Conservation (phyloP, 768 basidiomycete species). For the Ramaria sp. region DNA sequence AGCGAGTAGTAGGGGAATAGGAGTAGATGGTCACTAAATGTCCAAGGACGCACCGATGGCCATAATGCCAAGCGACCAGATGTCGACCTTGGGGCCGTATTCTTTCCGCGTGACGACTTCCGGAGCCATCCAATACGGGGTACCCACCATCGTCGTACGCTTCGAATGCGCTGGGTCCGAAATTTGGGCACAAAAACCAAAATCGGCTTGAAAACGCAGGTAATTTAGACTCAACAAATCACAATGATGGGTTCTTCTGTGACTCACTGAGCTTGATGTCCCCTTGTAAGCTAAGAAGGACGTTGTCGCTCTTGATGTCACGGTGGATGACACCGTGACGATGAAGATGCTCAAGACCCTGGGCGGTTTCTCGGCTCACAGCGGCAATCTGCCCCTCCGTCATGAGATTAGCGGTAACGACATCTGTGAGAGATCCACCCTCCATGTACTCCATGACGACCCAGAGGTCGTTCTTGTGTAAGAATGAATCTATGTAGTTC, state of each 20-base stretch:
- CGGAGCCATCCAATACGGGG: constrained; percentile 99
- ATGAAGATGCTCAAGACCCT: constrained; percentile 91
- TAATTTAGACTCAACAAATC: not conserved
- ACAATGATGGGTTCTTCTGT: too few relatives aligned
- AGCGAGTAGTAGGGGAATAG: not conserved
- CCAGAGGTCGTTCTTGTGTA: constrained; percentile 97
- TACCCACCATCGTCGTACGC: constrained; percentile 96
- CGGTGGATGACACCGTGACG: constrained; percentile 96
- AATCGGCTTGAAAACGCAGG: constrained; percentile 57
- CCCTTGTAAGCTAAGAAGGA: constrained; percentile 81
- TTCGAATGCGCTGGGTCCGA: constrained; percentile 83
- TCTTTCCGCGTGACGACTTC: constrained; percentile 97
- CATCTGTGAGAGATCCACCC: constrained; percentile 88
- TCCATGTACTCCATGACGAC: constrained; percentile 99
- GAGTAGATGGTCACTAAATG: not conserved
- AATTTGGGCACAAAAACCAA: constrained; percentile 98
- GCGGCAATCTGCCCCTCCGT: constrained; percentile 98
- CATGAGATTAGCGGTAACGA: constrained; percentile 93
- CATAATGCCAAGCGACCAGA: constrained; percentile 96
- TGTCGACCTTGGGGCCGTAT: constrained; percentile 97
- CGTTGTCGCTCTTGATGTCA: constrained; percentile 99
- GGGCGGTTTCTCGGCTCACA: constrained; percentile 84
- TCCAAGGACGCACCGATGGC: constrained; percentile 59
- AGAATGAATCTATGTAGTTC: constrained; percentile 98
- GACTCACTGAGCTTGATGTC: constrained; percentile 96